phyloP scores from a whole-genome alignment of 441 rosid genomes.

The Syzygium syzygioides region DNA sequence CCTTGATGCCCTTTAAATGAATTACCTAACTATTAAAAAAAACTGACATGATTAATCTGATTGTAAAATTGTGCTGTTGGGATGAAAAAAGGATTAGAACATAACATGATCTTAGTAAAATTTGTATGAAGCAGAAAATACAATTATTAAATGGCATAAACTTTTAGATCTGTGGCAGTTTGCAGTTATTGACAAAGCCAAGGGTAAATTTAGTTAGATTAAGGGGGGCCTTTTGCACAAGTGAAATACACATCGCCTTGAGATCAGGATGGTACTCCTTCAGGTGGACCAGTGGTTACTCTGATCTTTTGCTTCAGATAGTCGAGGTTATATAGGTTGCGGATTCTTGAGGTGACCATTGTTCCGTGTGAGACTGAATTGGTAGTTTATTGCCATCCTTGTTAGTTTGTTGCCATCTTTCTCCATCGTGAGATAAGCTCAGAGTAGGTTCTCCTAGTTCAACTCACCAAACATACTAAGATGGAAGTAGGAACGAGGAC shows the following conservation, averaged over 20 bases:
- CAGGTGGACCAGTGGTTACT: not conserved
- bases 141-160: not conserved
- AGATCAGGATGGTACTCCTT: not conserved
- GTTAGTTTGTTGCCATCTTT: not conserved
- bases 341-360: not conserved
- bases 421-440: not conserved
- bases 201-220: not conserved
- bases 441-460: not conserved
- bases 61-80: not conserved
- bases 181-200: not conserved
- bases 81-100: not conserved
- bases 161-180: not conserved
- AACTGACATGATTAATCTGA: not conserved
- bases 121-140: not conserved
- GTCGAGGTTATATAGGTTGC: not conserved
- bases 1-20: not conserved
- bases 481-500: not conserved
- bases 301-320: not conserved
- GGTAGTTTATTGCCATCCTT: not conserved
- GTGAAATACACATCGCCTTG: not conserved
- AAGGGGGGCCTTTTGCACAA: not conserved
- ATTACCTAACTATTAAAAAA: not conserved
- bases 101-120: not conserved
- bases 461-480: not conserved
- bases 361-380: not conserved